Evolutionary conservation across 331 rosid genomes (phyloP).

Genomic region (Acacia pycnantha): DNA sequence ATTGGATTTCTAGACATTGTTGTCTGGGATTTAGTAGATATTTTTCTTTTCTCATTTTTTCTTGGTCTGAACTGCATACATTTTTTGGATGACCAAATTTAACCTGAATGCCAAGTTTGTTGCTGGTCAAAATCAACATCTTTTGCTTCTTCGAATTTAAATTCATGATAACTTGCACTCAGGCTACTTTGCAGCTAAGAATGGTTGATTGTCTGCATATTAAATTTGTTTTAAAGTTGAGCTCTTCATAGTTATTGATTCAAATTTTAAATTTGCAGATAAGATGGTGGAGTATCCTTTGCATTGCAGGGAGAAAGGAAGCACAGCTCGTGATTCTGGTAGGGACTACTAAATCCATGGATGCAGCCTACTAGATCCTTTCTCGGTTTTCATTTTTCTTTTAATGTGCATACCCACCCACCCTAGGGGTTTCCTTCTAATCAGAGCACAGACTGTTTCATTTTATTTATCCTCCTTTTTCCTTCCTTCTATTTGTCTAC

Average conservation of each 20-base stretch:
- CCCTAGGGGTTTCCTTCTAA: slow-evolving; percentile 10
- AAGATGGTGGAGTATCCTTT: slow-evolving; percentile 64
- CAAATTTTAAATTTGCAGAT: slow-evolving; percentile 49
- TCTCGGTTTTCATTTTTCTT: neutral
- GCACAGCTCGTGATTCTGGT: slow-evolving; percentile 63
- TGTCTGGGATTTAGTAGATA: neutral
- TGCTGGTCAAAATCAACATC: slow-evolving; percentile 15
- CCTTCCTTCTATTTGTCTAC: slow-evolving; percentile 13
- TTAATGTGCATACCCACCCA: neutral
- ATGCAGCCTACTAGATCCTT: slow-evolving; percentile 13
- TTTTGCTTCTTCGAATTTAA: slow-evolving; percentile 7
- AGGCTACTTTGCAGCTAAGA: neutral
- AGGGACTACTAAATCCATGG: slow-evolving; percentile 32
- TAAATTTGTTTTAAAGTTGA: slow-evolving; percentile 2
- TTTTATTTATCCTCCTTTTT: neutral
- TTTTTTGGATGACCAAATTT: neutral
- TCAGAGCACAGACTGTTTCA: slow-evolving; percentile 14
- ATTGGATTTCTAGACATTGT: neutral
- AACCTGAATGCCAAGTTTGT: neutral
- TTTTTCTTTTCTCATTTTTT: neutral
- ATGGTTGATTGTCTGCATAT: neutral
- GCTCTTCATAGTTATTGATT: slow-evolving; percentile 21
- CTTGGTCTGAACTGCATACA: neutral
- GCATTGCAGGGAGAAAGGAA: slow-evolving; percentile 68
- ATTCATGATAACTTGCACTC: slow-evolving; percentile 15